Percentiles rank a stretch among this genome's conserved stretches.
These are phyloP conservation scores for Berberis thunbergii DNA, from an alignment of 164 flowering plant species.

Conservation along the genomic window DNA sequence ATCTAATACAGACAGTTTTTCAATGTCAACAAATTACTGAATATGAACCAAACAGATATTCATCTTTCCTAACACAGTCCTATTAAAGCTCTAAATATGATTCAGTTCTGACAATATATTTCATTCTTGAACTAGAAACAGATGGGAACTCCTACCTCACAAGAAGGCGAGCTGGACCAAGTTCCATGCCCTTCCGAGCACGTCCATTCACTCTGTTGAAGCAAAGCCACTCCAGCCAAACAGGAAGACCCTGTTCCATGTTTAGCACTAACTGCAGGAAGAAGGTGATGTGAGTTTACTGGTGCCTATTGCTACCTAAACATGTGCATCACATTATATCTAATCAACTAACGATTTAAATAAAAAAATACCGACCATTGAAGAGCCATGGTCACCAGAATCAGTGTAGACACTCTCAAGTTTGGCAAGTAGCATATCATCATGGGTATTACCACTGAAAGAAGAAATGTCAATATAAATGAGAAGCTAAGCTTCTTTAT, in stretches of 20 bases:
- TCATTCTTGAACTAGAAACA: neutral
- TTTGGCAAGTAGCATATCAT: slow-evolving; percentile 74
- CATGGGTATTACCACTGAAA: slow-evolving; percentile 81
- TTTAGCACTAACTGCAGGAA: too few relatives aligned
- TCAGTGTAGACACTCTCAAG: slow-evolving; percentile 79
- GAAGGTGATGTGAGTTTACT: slow-evolving; percentile 1
- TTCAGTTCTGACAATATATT: too few relatives aligned
- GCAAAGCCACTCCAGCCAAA: slow-evolving; percentile 83
- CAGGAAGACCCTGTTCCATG: slow-evolving; percentile 97
- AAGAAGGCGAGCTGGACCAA: slow-evolving; percentile 65
- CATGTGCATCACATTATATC: neutral
- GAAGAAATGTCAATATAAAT: neutral
- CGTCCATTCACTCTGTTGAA: slow-evolving; percentile 86
- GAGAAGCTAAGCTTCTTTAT: too few relatives aligned
- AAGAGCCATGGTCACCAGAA: slow-evolving; percentile 85
- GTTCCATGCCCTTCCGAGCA: slow-evolving; percentile 60
- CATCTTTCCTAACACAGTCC: too few relatives aligned
- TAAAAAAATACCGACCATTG: slow-evolving; percentile 52
- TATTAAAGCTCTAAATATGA: too few relatives aligned
- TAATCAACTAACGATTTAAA: neutral
- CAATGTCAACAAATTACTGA: too few relatives aligned
- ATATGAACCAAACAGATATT: too few relatives aligned
- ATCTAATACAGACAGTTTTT: neutral
- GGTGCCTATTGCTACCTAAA: neutral
- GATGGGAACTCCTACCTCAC: slow-evolving; percentile 38